A percentile compares a stretch with the other conserved stretches of the same genome.
Evolutionary conservation across 176 grass and related monocot genomes (phyloP).

Genomic region (Zoysia pacifica): DNA sequence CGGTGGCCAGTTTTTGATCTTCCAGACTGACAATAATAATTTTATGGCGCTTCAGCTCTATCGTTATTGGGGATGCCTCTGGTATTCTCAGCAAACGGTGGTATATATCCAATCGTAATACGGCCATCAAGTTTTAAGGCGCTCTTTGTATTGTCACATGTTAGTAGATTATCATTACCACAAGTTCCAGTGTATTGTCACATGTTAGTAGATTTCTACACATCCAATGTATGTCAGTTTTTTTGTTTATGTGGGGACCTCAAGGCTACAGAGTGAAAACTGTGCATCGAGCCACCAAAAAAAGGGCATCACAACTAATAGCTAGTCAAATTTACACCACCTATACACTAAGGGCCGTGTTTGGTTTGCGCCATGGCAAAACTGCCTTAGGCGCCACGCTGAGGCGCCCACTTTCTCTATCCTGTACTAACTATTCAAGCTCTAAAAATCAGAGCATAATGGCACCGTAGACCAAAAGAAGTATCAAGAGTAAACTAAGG

Average conservation of each 20-base stretch:
- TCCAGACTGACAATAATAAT: conserved; percentile 26
- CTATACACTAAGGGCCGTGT: conserved; percentile 2
- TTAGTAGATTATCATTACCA: too few species aligned
- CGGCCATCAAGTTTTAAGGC: too few species aligned
- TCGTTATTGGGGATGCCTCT: not conserved
- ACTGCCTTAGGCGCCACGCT: too few species aligned
- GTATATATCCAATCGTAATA: not conserved
- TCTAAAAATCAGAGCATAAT: conserved; percentile 40
- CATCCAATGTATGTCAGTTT: too few species aligned
- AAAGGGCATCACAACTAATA: conserved; percentile 24
- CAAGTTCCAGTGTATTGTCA: too few species aligned
- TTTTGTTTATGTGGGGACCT: too few species aligned
- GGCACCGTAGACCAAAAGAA: conserved; percentile 41
- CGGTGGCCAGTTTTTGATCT: conserved; percentile 16
- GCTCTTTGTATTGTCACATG: too few species aligned
- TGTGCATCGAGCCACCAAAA: too few species aligned
- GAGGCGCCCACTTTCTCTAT: not conserved
- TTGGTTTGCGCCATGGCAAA: too few species aligned
- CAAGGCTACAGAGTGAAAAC: too few species aligned
- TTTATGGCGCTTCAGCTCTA: conserved; percentile 1
- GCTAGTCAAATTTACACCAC: conserved; percentile 29
- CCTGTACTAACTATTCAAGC: conserved; percentile 33
- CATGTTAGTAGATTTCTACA: too few species aligned
- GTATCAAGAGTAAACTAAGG: conserved; percentile 15
- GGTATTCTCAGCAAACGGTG: not conserved